Base-by-base conservation (phyloP, 2,329 filamentous ascomycete species). In the Dryadomyces quercivorus region DNA sequence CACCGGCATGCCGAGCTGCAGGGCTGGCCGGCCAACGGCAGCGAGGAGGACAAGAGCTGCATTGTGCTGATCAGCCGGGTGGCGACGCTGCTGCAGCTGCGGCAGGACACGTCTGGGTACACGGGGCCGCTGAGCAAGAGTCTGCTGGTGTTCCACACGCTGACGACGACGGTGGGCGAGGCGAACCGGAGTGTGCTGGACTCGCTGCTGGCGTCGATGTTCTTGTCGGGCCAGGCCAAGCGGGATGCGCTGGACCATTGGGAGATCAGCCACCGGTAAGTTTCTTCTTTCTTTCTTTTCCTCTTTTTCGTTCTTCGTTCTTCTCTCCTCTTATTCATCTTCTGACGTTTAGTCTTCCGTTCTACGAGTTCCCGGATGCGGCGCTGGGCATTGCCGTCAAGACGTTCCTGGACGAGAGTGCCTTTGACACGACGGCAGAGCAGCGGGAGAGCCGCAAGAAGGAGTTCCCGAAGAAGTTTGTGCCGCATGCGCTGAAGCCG, bases 111-210 rank as follows among this genome's bases (percentile, higher is more conserved):
- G 3, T 91, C 92, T 61, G 93, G 93, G 34, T 98, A 96, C 69
- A 96, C 92, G 2, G 93, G 93, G 0, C 92, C 93, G 1, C 77
- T 98, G 1, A 95, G 90, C 74, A 85, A 93, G 68, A 90, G 92
- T 61, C 76, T 96, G 52, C 76, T 98, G 45, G 84, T 83, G 26
- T 98, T 91, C 73, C 86, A 89, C 57, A 91, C 89, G 1, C 76
- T 97, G 56, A 83, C 89, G 44, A 85, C 85, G 2, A 82, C 87
- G 44, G 84, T 96, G 22, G 85, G 91, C 43, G 81, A 85, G 59
- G 82, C 84, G 38, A 76, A 95, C 59, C 82, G 93, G 50, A 90
- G 95, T 66, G 71, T 97, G 40, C 72, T 93, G 15, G 93, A 98
- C 69, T 86, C 89, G 45, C 81, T 92, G 59, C 75, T 91, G 20